These are phyloP conservation scores for Fusarium sacchari DNA, from an alignment of 2,329 filamentous ascomycete species.

Conservation along the genomic window DNA sequence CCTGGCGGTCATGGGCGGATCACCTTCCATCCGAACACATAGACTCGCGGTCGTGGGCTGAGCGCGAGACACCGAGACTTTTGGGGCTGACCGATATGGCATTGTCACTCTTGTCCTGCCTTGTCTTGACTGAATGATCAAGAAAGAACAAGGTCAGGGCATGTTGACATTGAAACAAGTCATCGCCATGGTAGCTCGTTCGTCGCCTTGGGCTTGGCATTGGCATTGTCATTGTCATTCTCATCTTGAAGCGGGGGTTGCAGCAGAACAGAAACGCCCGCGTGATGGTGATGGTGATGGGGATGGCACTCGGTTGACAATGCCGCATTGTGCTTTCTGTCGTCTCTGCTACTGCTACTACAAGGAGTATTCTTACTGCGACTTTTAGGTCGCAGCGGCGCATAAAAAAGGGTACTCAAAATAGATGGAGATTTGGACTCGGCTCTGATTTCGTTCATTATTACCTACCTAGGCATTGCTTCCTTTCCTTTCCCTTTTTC, in stretches of 20 bases:
- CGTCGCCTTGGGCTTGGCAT: neutral
- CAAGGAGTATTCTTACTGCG: slow-evolving; percentile 18
- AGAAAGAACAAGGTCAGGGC: neutral
- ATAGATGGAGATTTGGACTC: neutral
- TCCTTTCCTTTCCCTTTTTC: neutral
- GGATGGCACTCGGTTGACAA: slow-evolving; percentile 17
- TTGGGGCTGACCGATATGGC: neutral
- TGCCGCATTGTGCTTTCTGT: neutral
- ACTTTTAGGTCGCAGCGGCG: slow-evolving; percentile 31
- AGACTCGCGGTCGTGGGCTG: slow-evolving; percentile 21
- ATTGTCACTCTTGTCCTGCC: neutral
- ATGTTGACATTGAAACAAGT: neutral
- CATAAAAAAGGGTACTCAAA: slow-evolving; percentile 4
- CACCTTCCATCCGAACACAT: slow-evolving; percentile 6
- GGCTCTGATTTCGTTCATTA: neutral
- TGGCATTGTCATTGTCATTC: neutral
- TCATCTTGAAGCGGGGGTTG: neutral
- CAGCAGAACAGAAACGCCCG: neutral
- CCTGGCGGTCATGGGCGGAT: slow-evolving; percentile 17
- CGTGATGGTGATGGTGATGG: too few relatives aligned
- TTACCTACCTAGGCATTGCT: neutral
- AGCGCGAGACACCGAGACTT: slow-evolving; percentile 21
- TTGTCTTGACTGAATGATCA: neutral
- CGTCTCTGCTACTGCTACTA: neutral
- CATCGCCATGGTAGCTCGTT: neutral